phyloP scores from a whole-genome alignment of 148 eudicot genomes.

The Pharnaceum exiguum region DNA sequence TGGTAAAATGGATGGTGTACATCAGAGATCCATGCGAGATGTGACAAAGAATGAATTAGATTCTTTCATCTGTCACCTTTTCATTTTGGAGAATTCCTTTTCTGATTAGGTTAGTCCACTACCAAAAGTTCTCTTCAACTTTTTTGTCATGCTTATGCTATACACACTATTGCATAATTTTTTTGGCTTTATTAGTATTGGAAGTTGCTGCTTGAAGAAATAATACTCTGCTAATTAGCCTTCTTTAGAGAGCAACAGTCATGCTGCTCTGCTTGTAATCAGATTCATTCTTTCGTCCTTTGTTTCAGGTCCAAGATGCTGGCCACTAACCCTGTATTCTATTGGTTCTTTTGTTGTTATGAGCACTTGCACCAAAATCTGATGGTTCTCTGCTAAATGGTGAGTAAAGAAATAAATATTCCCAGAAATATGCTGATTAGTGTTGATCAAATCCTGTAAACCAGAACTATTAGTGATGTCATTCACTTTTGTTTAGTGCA shows the following conservation, averaged over 20 bases:
- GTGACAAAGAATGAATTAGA: constrained; percentile 25
- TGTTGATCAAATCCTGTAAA: neutral
- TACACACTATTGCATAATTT: constrained; percentile 5
- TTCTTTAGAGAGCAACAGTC: constrained; percentile 7
- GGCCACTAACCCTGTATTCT: constrained; percentile 3
- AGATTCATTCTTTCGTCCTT: neutral
- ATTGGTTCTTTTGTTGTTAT: constrained; percentile 12
- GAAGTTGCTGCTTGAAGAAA: neutral
- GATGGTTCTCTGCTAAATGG: too few relatives aligned
- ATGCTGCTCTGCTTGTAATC: constrained; percentile 1
- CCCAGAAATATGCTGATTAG: too few relatives aligned
- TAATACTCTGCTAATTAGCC: constrained; percentile 2
- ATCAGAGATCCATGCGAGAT: constrained; percentile 21
- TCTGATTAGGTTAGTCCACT: constrained; percentile 30
- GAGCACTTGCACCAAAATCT: too few relatives aligned
- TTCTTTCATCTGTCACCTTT: constrained; percentile 21
- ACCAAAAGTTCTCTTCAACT: constrained; percentile 12
- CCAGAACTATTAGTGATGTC: constrained; percentile 7
- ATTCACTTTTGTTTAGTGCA: constrained; percentile 1
- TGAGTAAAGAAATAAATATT: too few relatives aligned
- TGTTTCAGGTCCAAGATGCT: constrained; percentile 11
- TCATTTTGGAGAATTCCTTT: constrained; percentile 20
- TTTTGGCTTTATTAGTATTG: neutral
- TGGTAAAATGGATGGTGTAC: constrained; percentile 21
- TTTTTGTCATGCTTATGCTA: constrained; percentile 20